These are phyloP conservation scores for Penicillium daleae DNA, from an alignment of 495 filamentous ascomycete species.

Conservation along the genomic window DNA sequence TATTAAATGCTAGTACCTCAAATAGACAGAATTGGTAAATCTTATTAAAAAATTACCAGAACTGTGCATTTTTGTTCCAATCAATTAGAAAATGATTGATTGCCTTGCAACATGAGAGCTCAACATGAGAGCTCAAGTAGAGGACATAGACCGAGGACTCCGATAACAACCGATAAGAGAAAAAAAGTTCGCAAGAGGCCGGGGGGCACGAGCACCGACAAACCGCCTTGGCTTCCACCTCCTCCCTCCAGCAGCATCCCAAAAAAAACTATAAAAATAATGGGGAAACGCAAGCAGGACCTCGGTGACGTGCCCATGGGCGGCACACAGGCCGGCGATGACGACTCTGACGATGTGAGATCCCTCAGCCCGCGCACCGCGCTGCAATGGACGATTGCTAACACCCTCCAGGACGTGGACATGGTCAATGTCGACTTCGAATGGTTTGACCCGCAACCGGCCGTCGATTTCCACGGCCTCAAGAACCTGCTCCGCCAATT, in stretches of 20 bases:
- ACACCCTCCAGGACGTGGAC: constrained; percentile 68
- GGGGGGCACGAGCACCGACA: constrained; percentile 30
- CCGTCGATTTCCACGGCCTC: constrained; percentile 92
- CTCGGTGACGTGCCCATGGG: constrained; percentile 51
- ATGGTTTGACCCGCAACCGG: constrained; percentile 92
- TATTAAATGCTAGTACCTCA: too few relatives aligned
- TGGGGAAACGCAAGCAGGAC: constrained; percentile 58
- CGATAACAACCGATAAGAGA: constrained; percentile 33
- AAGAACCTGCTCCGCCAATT: constrained; percentile 90
- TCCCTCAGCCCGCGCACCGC: background rate
- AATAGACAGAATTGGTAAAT: too few relatives aligned
- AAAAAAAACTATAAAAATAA: constrained; percentile 31
- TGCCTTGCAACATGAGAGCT: background rate
- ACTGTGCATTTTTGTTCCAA: constrained; percentile 1
- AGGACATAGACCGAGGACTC: constrained; percentile 3
- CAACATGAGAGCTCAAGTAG: background rate
- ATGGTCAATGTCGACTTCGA: constrained; percentile 97
- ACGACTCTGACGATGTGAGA: constrained; percentile 50
- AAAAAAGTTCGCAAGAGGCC: constrained; percentile 37
- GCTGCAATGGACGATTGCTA: constrained; percentile 6
- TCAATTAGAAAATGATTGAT: background rate
- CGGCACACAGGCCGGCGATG: constrained; percentile 36
- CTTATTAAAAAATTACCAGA: too few relatives aligned
- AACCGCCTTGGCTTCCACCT: constrained; percentile 15
- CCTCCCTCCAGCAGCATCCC: constrained; percentile 4